Conservation (phyloP, 192 early-diverging fungal species). For the Entomortierella beljakovae region DNA sequence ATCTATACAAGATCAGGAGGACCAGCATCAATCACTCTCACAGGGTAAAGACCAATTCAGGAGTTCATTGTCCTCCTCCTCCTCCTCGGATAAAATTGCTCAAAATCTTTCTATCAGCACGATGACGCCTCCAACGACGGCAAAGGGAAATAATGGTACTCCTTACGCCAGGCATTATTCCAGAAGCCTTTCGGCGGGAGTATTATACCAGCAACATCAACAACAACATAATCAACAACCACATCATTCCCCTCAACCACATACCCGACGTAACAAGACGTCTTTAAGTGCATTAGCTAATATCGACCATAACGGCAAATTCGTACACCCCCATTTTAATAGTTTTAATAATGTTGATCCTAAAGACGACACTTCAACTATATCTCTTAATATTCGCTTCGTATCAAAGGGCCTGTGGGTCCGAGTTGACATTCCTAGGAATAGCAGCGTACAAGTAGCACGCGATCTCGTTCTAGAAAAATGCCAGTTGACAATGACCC, state of each 20-base stretch:
- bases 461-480: conserved; percentile 30
- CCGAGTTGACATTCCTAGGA: conserved; percentile 32
- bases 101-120: conserved; percentile 11
- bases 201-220: neutral
- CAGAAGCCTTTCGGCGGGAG: conserved; percentile 25
- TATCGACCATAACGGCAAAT: conserved; percentile 25
- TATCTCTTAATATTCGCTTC: conserved; percentile 26
- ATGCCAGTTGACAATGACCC: conserved; percentile 22
- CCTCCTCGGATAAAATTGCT: neutral
- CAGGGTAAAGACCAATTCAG: neutral
- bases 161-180: conserved; percentile 20
- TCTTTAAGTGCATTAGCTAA: conserved; percentile 32
- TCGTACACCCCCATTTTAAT: conserved; percentile 9
- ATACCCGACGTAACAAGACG: conserved; percentile 18
- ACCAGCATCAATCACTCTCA: neutral
- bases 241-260: conserved; percentile 4
- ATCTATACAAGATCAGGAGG: conserved; percentile 2
- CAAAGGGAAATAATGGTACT: neutral
- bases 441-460: conserved; percentile 28
- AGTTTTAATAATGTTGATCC: conserved; percentile 2
- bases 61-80: neutral
- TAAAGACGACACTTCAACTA: conserved; percentile 18
- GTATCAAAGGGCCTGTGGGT: conserved; percentile 45
- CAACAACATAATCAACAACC: neutral
- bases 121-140: neutral